Percentiles rank a stretch among this genome's conserved stretches.
These are phyloP conservation scores for Diutina mesorugosa DNA, from an alignment of 1,139 yeast species.

Conservation along the genomic window DNA sequence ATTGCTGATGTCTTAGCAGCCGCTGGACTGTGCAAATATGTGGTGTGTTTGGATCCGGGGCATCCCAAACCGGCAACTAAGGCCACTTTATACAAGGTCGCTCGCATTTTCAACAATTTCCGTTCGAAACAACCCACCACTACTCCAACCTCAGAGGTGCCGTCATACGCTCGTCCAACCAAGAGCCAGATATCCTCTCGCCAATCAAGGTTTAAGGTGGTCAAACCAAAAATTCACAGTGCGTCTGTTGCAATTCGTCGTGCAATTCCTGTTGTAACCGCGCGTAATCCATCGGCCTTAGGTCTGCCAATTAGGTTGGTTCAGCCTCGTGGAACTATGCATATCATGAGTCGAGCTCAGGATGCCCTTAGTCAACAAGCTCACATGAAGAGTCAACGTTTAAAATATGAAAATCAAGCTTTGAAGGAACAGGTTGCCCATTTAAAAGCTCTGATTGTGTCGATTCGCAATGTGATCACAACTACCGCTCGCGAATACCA, in stretches of 20 bases:
- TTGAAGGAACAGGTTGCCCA: background rate
- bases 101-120: background rate
- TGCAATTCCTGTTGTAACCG: background rate
- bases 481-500: background rate
- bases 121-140: conserved; percentile 1
- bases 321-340: background rate
- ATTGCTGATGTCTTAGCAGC: background rate
- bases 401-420: background rate
- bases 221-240: background rate
- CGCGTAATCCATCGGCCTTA: background rate
- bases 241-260: background rate
- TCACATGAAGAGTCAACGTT: background rate
- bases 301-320: background rate
- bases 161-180: background rate
- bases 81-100: background rate
- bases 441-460: background rate
- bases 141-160: background rate
- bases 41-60: background rate
- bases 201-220: background rate
- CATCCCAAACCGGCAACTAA: background rate
- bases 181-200: background rate
- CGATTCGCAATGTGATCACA: background rate
- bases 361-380: background rate
- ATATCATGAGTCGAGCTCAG: background rate
- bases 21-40: background rate